phyloP scores from a whole-genome alignment of 108 stramenopile genomes.

The Skeletonema marinoi region DNA sequence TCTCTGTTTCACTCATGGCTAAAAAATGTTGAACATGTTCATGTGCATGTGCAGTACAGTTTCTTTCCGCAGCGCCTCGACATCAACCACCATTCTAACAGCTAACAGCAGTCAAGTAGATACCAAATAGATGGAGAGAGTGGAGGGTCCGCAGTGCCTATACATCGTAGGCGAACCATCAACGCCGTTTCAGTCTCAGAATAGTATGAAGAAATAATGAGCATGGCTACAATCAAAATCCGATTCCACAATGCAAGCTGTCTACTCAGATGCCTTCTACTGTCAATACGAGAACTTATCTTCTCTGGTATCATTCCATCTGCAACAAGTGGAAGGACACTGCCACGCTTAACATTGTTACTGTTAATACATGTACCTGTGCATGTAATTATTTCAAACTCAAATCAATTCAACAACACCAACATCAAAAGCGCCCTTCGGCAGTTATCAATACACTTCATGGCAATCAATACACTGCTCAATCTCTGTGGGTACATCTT shows the following conservation, averaged over 20 bases:
- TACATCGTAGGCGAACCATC: no score
- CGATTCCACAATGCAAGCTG: not conserved
- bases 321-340: constrained; percentile 33
- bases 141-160: no score
- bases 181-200: no score
- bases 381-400: constrained; percentile 5
- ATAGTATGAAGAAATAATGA: not conserved
- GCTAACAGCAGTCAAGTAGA: no score
- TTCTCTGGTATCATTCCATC: constrained; percentile 25
- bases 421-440: constrained; percentile 1
- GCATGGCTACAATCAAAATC: not conserved
- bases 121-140: no score
- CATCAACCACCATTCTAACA: no score
- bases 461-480: constrained; percentile 16
- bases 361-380: constrained; percentile 21
- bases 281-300: not conserved
- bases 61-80: no score
- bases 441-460: constrained; percentile 7
- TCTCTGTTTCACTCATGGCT: not conserved
- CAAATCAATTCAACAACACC: not conserved
- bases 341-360: constrained; percentile 33
- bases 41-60: no score
- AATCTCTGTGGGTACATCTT: constrained; percentile 39
- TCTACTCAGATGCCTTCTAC: not conserved
- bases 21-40: no score